Evolutionary conservation across 257 asterid species (phyloP).

Genomic region (Penstemon davidsonii): DNA sequence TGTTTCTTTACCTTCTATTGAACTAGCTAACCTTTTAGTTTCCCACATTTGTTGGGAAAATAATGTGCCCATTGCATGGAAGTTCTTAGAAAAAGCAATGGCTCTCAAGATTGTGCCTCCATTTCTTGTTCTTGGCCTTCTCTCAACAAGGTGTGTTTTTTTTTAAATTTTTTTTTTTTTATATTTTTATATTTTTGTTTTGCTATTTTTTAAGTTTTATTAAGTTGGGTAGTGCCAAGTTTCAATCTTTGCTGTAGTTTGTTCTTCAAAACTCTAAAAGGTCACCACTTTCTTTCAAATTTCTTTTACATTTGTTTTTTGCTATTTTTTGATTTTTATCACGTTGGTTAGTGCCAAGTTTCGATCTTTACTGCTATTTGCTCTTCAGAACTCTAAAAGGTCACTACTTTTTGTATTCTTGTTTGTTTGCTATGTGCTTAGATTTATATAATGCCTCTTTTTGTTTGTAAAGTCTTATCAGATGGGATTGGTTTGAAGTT

Average conservation of each 20-base stretch:
- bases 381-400: slow-evolving; percentile 22
- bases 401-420: slow-evolving; percentile 4
- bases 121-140: slow-evolving; percentile 71
- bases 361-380: slow-evolving; percentile 18
- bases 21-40: slow-evolving; percentile 64
- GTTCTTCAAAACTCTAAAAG: slow-evolving; percentile 23
- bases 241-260: slow-evolving; percentile 16
- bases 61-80: slow-evolving; percentile 88
- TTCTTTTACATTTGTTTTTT: neutral
- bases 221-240: slow-evolving; percentile 15
- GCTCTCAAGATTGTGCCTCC: slow-evolving; percentile 79
- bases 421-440: neutral
- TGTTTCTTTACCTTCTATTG: slow-evolving; percentile 64
- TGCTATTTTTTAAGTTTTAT: neutral
- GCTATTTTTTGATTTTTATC: slow-evolving; percentile 3
- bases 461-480: slow-evolving; percentile 20
- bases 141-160: slow-evolving; percentile 62
- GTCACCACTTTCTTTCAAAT: slow-evolving; percentile 17
- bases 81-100: slow-evolving; percentile 80
- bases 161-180: neutral
- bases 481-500: neutral
- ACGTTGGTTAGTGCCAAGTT: slow-evolving; percentile 17
- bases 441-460: neutral
- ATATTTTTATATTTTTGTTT: neutral
- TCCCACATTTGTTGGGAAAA: slow-evolving; percentile 93